Evolutionary conservation across 495 filamentous ascomycete species (phyloP).

Genomic region (Platismatia glauca): DNA sequence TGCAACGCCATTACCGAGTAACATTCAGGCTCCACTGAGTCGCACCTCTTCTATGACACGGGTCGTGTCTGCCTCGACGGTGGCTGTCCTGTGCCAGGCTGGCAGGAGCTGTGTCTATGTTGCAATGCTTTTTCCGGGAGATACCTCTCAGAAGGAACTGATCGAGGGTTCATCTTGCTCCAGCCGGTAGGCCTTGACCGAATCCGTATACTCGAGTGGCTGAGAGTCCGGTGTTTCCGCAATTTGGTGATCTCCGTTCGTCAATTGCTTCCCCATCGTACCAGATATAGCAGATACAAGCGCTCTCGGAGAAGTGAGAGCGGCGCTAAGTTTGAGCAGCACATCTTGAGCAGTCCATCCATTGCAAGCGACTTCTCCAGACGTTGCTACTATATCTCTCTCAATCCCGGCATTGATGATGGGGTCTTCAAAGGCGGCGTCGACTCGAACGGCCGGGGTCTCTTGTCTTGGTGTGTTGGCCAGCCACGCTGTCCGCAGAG

Average conservation of each 20-base stretch:
- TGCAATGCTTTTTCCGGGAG: not conserved
- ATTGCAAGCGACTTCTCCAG: not conserved
- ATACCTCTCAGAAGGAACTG: too few species aligned
- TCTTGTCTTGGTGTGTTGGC: constrained; percentile 9
- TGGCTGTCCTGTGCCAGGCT: not conserved
- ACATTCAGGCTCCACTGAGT: not conserved
- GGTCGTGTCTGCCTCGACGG: not conserved
- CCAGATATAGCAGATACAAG: not conserved
- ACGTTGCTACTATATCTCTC: not conserved
- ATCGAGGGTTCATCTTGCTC: not conserved
- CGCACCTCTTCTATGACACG: not conserved
- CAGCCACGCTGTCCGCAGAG: constrained; percentile 50
- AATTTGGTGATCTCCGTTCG: not conserved
- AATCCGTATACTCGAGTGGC: not conserved
- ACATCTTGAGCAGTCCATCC: not conserved
- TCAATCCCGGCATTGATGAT: not conserved
- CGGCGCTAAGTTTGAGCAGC: not conserved
- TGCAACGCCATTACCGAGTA: not conserved
- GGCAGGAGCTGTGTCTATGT: not conserved
- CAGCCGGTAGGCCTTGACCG: not conserved
- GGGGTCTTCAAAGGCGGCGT: not conserved
- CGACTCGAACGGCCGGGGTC: not conserved
- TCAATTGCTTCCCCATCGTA: not conserved
- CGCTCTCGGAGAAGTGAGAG: not conserved
- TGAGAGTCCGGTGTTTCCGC: not conserved